These are phyloP conservation scores for Podila verticillata DNA, from an alignment of 192 early-diverging fungal species.

Conservation along the genomic window DNA sequence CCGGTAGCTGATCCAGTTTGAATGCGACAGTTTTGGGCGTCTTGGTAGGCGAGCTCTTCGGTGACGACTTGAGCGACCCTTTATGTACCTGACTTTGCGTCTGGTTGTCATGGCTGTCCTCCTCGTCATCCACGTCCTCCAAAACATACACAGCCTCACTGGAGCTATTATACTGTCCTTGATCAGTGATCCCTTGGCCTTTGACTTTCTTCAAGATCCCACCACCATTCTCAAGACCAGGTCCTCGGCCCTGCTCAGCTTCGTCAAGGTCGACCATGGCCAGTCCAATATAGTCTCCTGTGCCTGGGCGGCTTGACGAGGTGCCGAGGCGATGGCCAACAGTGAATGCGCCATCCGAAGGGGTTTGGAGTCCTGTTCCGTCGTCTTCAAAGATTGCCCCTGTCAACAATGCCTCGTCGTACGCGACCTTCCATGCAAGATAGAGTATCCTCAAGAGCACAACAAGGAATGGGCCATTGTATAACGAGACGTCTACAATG, in stretches of 20 bases:
- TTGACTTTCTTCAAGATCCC: not conserved
- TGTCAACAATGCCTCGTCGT: slow-evolving; percentile 43
- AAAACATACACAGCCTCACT: slow-evolving; percentile 24
- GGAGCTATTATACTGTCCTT: not conserved
- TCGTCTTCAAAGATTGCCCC: slow-evolving; percentile 44
- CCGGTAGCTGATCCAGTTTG: too few relatives aligned
- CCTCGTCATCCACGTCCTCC: slow-evolving; percentile 31
- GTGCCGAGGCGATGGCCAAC: slow-evolving; percentile 5
- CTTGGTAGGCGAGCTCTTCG: too few relatives aligned
- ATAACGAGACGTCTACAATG: slow-evolving; percentile 32
- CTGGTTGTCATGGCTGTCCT: not conserved
- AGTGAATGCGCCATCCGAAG: slow-evolving; percentile 6
- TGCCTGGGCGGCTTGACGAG: slow-evolving; percentile 10
- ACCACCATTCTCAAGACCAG: not conserved
- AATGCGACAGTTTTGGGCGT: too few relatives aligned
- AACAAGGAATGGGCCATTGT: slow-evolving; percentile 41
- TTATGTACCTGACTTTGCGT: too few relatives aligned
- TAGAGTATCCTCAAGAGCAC: slow-evolving; percentile 28
- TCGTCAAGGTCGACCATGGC: slow-evolving; percentile 45
- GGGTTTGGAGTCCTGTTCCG: not conserved
- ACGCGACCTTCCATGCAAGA: slow-evolving; percentile 45
- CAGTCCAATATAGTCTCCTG: slow-evolving; percentile 36
- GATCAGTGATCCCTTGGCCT: not conserved
- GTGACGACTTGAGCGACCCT: too few relatives aligned
- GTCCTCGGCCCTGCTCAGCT: slow-evolving; percentile 20